Base-by-base conservation (phyloP, 1,284 basidiomycete species). In the Melampsora larici-populina region DNA sequence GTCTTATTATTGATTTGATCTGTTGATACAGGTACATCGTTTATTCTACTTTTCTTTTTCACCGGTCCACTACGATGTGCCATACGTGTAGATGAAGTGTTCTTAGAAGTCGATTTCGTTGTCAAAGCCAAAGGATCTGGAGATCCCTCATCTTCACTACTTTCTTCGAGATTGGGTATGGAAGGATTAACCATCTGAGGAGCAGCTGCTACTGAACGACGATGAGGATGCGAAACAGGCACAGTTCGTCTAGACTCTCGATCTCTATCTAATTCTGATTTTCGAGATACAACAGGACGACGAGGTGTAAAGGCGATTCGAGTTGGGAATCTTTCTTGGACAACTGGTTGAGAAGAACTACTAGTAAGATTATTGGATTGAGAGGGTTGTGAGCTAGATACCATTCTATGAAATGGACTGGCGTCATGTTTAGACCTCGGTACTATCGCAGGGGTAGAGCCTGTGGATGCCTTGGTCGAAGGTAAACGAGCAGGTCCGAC, bases 271-370 rank as follows among this genome's bases (percentile, higher is more conserved):
- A 43, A 43, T 9, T 43, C 40, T 43, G 40, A 43, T 31, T 74
- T 40, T 48, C 48, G 71, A n/a, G 71, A 66, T 1, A 7, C 40
- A 13, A 43, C 40, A 43, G 71, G 71, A 8, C 71, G 60, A 24
- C 63, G 71, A 62, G 71, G 71, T 40, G 71, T 74, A 33, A 74
- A 74, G 15, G 43, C 60, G 33, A 74, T 74, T 26, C 63, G 60
- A 66, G 63, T 74, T 3, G 71, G 71, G 62, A 62, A 74, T 49
- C 71, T 43, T 29, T 74, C 71, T 65, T 74, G 62, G 40, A 21
- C 24, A 60, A 7, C 18, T 21, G 71, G n/a, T 66, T 62, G 71
- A 26, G 63, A 49, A 15, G 62, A 18, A 13, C 43, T 51, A 65
- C 48, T 46, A 64, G 24, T 13, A 65, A 65, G 63, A 33, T 66